Evolutionary conservation across 2,329 filamentous ascomycete species (phyloP).

Genomic region (Chrysoporthe austroafricana): DNA sequence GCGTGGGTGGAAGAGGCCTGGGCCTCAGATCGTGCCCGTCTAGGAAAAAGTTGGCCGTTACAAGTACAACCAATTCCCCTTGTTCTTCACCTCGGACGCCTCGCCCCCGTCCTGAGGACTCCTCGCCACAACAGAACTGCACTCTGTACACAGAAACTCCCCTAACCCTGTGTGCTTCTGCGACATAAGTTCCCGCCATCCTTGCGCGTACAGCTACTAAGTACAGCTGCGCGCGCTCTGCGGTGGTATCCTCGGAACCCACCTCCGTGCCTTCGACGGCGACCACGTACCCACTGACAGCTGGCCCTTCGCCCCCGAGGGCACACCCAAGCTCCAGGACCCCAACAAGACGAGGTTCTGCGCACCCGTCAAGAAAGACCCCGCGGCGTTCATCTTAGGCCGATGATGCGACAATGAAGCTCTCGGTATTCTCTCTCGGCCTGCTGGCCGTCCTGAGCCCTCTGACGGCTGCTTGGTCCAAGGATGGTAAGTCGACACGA

Average conservation of each 20-base stretch:
- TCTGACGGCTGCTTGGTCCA: slow-evolving; percentile 77
- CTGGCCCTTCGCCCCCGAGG: slow-evolving; percentile 20
- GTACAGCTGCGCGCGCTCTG: neutral
- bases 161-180: neutral
- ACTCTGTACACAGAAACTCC: neutral
- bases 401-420: slow-evolving; percentile 69
- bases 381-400: slow-evolving; percentile 28
- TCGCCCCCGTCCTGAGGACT: neutral
- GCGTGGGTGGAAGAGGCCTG: neutral
- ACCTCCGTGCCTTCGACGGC: slow-evolving; percentile 1
- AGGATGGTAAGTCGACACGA: slow-evolving; percentile 67
- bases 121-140: neutral
- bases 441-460: slow-evolving; percentile 70
- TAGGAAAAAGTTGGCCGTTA: neutral
- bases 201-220: neutral
- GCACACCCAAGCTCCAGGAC: neutral
- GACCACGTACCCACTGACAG: slow-evolving; percentile 15
- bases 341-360: too few relatives aligned
- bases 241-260: neutral
- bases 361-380: neutral
- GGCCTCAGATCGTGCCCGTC: slow-evolving; percentile 4
- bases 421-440: slow-evolving; percentile 67
- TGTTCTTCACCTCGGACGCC: neutral
- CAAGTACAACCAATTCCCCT: neutral
- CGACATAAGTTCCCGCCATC: neutral